phyloP scores from a whole-genome alignment of 1,284 basidiomycete species.

The Apiotrichum laibachii region DNA sequence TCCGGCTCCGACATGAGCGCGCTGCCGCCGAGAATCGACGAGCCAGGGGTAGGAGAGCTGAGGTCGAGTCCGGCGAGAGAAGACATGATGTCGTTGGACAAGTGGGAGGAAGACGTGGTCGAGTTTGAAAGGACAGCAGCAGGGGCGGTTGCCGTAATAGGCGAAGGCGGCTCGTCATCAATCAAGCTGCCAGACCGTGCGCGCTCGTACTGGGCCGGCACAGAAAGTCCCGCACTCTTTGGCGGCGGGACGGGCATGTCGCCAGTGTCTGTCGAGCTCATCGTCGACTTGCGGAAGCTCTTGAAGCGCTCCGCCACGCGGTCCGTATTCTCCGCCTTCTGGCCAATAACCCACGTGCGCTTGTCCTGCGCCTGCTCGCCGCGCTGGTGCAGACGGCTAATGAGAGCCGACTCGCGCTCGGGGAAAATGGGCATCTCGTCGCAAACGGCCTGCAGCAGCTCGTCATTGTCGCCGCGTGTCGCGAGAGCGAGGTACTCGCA shows the following conservation, averaged over 20 bases:
- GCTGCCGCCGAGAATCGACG: background rate
- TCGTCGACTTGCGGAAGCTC: constrained; percentile 49
- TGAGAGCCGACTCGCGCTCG: constrained; percentile 83
- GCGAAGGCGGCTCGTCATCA: constrained; percentile 43
- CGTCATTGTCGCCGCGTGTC: constrained; percentile 77
- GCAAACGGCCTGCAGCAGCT: constrained; percentile 87
- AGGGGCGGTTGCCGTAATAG: constrained; percentile 3
- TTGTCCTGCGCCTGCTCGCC: constrained; percentile 88
- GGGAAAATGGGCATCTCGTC: constrained; percentile 99
- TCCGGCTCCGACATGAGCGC: constrained; percentile 15
- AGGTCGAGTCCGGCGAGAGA: constrained; percentile 81
- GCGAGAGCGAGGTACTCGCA: constrained; percentile 93
- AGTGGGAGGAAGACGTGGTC: constrained; percentile 11
- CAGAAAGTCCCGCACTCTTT: constrained; percentile 1
- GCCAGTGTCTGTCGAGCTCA: constrained; percentile 48
- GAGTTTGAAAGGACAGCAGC: too few relatives aligned
- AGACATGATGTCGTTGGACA: constrained; percentile 62
- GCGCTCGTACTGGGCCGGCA: background rate
- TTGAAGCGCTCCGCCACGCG: constrained; percentile 60
- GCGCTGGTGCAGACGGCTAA: constrained; percentile 81
- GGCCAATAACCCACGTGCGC: constrained; percentile 91
- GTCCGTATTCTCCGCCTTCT: constrained; percentile 83
- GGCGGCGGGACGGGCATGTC: constrained; percentile 14
- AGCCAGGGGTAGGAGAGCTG: constrained; percentile 42
- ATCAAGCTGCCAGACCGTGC: background rate